These are phyloP conservation scores for Fusarium paranaense DNA, from an alignment of 2,329 filamentous ascomycete genomes.

Conservation along the genomic window DNA sequence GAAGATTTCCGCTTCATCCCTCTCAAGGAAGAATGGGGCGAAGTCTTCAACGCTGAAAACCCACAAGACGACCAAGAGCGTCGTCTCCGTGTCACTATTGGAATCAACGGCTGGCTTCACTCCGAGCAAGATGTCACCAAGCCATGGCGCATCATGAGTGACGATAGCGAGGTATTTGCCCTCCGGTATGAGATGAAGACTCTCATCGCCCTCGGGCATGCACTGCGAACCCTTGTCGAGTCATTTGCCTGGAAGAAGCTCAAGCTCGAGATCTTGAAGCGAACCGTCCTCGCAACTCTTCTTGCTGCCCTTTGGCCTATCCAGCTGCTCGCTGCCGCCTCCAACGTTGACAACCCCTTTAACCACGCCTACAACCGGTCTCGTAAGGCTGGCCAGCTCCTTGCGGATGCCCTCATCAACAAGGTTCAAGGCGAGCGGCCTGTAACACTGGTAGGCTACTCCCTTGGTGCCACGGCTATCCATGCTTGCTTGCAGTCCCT, in stretches of 20 bases:
- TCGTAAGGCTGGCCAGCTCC: conserved; percentile 82
- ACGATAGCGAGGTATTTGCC: conserved; percentile 83
- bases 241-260: conserved; percentile 81
- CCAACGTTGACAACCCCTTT: conserved; percentile 84
- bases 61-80: conserved; percentile 49
- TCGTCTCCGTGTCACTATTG: conserved; percentile 83
- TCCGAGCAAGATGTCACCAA: conserved; percentile 79
- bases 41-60: conserved; percentile 30
- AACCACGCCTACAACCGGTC: conserved; percentile 80
- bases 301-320: conserved; percentile 78
- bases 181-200: conserved; percentile 85
- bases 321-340: conserved; percentile 72
- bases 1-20: conserved; percentile 86
- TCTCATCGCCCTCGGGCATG: conserved; percentile 79
- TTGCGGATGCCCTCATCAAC: conserved; percentile 86
- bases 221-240: conserved; percentile 77
- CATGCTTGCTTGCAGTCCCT: conserved; percentile 83
- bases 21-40: conserved; percentile 63
- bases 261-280: conserved; percentile 79
- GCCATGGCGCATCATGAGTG: conserved; percentile 81
- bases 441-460: conserved; percentile 85
- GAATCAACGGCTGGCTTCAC: conserved; percentile 87
- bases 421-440: conserved; percentile 84
- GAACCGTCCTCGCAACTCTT: conserved; percentile 75
- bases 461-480: conserved; percentile 83